phyloP scores from a whole-genome alignment of 1,139 yeast species.

The Tardiomyces depauwii region DNA sequence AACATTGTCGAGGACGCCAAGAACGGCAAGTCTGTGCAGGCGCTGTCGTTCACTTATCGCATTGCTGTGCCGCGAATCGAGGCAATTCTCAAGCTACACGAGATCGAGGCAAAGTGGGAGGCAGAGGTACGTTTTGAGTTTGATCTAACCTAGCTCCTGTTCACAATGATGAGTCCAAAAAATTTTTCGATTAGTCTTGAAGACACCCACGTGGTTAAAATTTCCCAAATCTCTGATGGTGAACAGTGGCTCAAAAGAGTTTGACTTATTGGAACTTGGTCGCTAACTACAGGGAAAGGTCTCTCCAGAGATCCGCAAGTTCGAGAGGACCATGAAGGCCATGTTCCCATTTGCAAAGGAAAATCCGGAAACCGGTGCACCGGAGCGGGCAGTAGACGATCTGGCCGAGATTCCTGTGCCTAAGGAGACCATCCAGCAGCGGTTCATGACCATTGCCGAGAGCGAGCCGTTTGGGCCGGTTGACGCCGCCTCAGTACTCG shows the following conservation, averaged over 20 bases:
- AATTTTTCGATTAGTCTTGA: constrained; percentile 73
- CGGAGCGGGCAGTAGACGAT: constrained; percentile 20
- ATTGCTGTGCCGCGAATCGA: constrained; percentile 78
- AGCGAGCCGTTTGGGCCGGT: constrained; percentile 95
- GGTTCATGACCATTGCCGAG: constrained; percentile 85
- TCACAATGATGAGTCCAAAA: constrained; percentile 35
- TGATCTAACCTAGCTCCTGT: background rate
- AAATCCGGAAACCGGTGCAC: constrained; percentile 20
- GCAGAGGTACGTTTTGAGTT: constrained; percentile 35
- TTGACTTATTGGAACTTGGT: too few species aligned
- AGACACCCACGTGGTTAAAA: constrained; percentile 56
- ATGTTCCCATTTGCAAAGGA: constrained; percentile 65
- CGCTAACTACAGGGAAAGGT: constrained; percentile 13
- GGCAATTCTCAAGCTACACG: constrained; percentile 61
- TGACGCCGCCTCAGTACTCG: constrained; percentile 84
- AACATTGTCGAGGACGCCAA: constrained; percentile 49
- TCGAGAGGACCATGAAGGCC: constrained; percentile 52
- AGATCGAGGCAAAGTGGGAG: constrained; percentile 52
- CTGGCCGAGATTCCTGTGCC: constrained; percentile 91
- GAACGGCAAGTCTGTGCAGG: constrained; percentile 50
- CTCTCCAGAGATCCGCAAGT: constrained; percentile 39
- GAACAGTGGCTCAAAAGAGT: too few species aligned
- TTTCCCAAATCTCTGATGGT: constrained; percentile 15
- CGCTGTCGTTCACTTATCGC: constrained; percentile 70
- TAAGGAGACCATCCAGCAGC: constrained; percentile 66